phyloP scores from a whole-genome alignment of 805 yeast species.

The Teunomyces tritomae region DNA sequence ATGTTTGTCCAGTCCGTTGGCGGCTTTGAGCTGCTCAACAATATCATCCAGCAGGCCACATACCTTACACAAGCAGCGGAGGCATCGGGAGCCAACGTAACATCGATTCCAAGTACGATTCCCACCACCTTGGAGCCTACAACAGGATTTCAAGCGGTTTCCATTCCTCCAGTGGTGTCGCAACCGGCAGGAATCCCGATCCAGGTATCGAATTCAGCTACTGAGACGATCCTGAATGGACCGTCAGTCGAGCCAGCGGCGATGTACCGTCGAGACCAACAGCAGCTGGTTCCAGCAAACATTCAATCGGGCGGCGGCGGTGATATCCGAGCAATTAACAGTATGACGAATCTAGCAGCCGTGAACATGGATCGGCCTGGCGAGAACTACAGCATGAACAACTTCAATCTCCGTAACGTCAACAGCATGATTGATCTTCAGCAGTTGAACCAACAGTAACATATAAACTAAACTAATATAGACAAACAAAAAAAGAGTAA shows the following conservation, averaged over 20 bases:
- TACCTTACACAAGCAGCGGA: slow-evolving; percentile 23
- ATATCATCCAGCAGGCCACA: slow-evolving; percentile 36
- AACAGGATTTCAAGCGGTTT: neutral
- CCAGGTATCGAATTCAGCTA: neutral
- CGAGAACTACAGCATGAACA: slow-evolving; percentile 8
- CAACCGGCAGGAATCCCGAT: slow-evolving; percentile 2
- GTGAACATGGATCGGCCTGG: slow-evolving; percentile 10
- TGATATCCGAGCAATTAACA: slow-evolving; percentile 23
- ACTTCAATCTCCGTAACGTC: slow-evolving; percentile 20
- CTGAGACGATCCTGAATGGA: neutral
- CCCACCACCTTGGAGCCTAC: slow-evolving; percentile 32
- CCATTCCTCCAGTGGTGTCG: slow-evolving; percentile 5
- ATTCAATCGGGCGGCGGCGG: neutral
- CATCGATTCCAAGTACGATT: slow-evolving; percentile 37
- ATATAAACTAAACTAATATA: neutral
- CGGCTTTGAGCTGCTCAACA: slow-evolving; percentile 44
- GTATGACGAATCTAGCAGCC: slow-evolving; percentile 26
- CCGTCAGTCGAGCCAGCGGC: neutral
- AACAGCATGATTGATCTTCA: slow-evolving; percentile 35
- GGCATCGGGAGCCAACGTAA: slow-evolving; percentile 18
- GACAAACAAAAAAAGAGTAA: neutral
- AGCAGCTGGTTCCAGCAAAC: neutral
- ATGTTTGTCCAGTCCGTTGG: slow-evolving; percentile 42
- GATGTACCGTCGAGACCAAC: neutral
- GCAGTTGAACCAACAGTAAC: slow-evolving; percentile 12